Evolutionary conservation across 192 early-diverging fungal species (phyloP), one percentile per base, ranked within the genome.

Genomic region (Geranomyces variabilis): DNA sequence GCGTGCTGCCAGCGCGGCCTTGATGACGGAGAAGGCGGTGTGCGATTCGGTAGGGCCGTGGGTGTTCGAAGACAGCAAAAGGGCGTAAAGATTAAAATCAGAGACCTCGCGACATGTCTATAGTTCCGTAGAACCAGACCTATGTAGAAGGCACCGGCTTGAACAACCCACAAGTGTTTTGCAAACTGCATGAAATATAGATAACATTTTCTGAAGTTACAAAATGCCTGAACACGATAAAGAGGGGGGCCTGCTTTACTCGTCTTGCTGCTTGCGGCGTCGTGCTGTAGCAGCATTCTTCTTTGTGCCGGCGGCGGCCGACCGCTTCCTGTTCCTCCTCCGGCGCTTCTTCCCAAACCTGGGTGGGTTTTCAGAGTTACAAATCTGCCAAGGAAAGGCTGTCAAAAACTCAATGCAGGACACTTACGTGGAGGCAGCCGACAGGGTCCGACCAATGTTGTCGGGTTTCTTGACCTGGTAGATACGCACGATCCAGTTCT

Each of bases 401-500:
- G 24, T n/a, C n/a, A n/a, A n/a, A n/a, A n/a, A n/a, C n/a, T n/a
- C n/a, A n/a, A n/a, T n/a, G n/a, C n/a, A 19, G 3, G 17, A 19
- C 33, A 60, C 68, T 6, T 47, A 74, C 65, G 65, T 67, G 47
- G 74, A 69, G 10, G 90, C 92, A 13, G 88, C 87, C 51, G 85
- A 81, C 63, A 93, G 72, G 22, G 81, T 73, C 62, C 96, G 88
- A 8, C 98, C 98, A 5, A 98, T 79, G 75, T 90, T 92, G 79
- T 99, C 98, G 69, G 93, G 84, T 41, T 92, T 88, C 81, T 99
- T 99, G 81, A 99, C 96, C 73, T 93, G 88, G 86, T 96, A 99
- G 65, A 99, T 96, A 47, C 98, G 91, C 33, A 99, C 98, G 80
- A 99, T 94, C 92, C 95, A 95, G 83, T 99, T 95, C 77, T 94